A percentile compares a stretch with the other conserved stretches of the same genome.
Conservation (phyloP, 495 filamentous ascomycete genomes). For the Aspergillus sclerotioniger region DNA sequence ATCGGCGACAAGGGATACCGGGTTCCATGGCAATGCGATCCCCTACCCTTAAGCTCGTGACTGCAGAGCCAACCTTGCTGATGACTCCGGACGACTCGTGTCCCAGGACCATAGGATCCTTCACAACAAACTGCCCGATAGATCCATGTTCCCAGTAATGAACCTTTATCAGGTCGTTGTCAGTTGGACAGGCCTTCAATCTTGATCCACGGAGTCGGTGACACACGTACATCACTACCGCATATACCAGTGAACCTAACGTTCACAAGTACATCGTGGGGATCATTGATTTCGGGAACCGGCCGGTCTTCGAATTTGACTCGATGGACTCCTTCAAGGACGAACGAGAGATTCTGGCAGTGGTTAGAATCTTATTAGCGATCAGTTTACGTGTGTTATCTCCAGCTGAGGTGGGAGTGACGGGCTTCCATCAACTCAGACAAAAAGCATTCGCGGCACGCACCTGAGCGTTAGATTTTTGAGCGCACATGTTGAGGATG, state of each 20-base stretch:
- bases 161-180: constrained; percentile 36
- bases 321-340: constrained; percentile 70
- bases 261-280: constrained; percentile 76
- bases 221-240: constrained; percentile 68
- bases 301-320: constrained; percentile 76
- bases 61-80: constrained; percentile 58
- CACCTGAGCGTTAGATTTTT: constrained; percentile 25
- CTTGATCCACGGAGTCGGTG: not conserved
- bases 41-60: constrained; percentile 42
- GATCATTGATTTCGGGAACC: constrained; percentile 60
- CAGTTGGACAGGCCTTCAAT: not conserved
- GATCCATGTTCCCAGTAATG: constrained; percentile 87
- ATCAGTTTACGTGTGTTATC: not conserved
- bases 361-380: not conserved
- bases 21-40: constrained; percentile 56
- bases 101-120: constrained; percentile 86
- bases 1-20: constrained; percentile 51
- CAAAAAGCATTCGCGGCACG: not conserved
- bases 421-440: not conserved
- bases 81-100: constrained; percentile 86
- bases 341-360: constrained; percentile 79
- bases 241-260: constrained; percentile 89
- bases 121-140: constrained; percentile 79
- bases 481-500: no score
- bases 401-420: not conserved